Conservation (phyloP, 139 green algal genomes). For the Micractinium sp. region DNA sequence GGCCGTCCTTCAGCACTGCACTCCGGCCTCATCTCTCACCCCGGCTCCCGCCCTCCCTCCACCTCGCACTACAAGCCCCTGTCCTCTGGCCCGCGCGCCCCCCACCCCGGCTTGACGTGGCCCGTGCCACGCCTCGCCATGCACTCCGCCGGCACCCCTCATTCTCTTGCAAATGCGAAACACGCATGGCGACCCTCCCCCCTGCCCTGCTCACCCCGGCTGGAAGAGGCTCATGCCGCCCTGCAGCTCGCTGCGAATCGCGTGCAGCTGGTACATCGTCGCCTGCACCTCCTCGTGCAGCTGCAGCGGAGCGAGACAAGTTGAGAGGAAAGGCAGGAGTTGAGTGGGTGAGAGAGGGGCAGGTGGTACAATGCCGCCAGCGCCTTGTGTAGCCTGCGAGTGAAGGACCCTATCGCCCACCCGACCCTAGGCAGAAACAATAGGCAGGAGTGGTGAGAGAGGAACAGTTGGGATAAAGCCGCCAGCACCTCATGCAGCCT, state of each 20-base stretch:
- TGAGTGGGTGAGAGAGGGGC: background rate
- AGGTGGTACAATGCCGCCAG: background rate
- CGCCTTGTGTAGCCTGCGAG: background rate
- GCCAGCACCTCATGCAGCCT: too few species aligned
- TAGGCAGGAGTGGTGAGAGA: too few species aligned
- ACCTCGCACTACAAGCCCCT: too few species aligned
- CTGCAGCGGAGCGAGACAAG: background rate
- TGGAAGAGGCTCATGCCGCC: constrained; percentile 41
- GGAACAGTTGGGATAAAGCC: too few species aligned
- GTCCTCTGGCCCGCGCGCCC: too few species aligned
- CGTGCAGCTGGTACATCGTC: constrained; percentile 49
- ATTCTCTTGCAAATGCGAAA: background rate
- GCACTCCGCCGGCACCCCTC: background rate
- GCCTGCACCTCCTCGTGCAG: constrained; percentile 44
- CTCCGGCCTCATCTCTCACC: too few species aligned
- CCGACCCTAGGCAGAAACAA: too few species aligned
- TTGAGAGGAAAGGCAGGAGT: background rate
- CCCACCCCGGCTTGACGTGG: background rate
- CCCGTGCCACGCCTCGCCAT: background rate
- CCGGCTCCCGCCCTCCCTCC: too few species aligned
- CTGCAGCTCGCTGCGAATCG: constrained; percentile 42
- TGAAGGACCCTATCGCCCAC: too few species aligned
- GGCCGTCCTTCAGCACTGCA: too few species aligned
- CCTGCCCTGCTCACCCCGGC: constrained; percentile 10
- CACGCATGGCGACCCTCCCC: background rate